Conservation (phyloP, 2,329 filamentous ascomycete genomes). For the Fusarium sp. region DNA sequence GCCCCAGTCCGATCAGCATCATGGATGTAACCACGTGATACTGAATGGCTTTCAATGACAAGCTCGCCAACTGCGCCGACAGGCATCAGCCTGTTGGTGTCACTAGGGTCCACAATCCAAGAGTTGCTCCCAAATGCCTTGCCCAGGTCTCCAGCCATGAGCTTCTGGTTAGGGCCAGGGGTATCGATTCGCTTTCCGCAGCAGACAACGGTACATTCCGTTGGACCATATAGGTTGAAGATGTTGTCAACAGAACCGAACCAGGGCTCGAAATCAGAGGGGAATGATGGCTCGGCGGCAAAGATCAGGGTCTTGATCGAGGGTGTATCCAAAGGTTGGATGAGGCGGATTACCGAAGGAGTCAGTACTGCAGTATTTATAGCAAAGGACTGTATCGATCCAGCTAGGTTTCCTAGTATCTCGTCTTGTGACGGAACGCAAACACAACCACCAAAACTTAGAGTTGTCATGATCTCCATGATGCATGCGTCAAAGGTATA, state of each 20-base stretch:
- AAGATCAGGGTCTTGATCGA: constrained; percentile 4
- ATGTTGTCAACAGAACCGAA: background rate
- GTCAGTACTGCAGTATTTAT: background rate
- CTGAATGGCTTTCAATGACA: constrained; percentile 24
- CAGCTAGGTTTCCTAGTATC: background rate
- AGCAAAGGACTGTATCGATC: background rate
- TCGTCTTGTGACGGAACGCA: constrained; percentile 4
- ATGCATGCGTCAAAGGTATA: constrained; percentile 3
- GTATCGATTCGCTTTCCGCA: background rate
- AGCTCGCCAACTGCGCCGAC: constrained; percentile 37
- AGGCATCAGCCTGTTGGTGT: constrained; percentile 13
- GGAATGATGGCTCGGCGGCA: constrained; percentile 1
- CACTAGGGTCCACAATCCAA: constrained; percentile 26
- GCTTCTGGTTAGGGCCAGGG: background rate
- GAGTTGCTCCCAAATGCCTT: background rate
- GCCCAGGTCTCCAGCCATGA: background rate
- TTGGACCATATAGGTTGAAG: constrained; percentile 4
- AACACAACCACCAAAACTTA: constrained; percentile 3
- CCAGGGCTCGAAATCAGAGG: constrained; percentile 5
- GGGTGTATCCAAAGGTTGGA: background rate
- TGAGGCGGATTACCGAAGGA: background rate
- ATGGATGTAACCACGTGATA: background rate
- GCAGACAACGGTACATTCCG: constrained; percentile 6
- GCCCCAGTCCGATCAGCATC: background rate
- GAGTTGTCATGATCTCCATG: background rate